These are phyloP conservation scores for Sophora flavescens DNA, from an alignment of 306 rosid genomes.

Conservation along the genomic window DNA sequence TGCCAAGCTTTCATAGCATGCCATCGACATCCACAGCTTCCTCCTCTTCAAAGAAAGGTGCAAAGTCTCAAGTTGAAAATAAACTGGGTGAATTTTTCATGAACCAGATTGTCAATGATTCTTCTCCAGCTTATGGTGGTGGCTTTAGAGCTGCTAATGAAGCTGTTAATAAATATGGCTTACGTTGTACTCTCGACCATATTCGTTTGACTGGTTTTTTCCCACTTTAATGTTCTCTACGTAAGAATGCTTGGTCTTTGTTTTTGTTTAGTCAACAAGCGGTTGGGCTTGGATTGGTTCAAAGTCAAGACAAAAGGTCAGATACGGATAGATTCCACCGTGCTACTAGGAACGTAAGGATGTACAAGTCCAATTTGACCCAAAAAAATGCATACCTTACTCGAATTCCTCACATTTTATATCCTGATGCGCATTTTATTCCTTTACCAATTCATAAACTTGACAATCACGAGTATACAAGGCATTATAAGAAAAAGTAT, in stretches of 20 bases:
- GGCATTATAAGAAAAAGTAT: not conserved
- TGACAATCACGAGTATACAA: not conserved
- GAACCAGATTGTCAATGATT: constrained; percentile 86
- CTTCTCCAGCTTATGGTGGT: constrained; percentile 94
- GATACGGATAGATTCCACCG: constrained; percentile 31
- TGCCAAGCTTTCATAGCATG: constrained; percentile 62
- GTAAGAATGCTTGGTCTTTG: constrained; percentile 19
- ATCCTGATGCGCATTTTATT: constrained; percentile 1
- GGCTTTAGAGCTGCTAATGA: constrained; percentile 92
- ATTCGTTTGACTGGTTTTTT: constrained; percentile 76
- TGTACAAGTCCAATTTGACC: constrained; percentile 46
- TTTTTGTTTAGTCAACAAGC: constrained; percentile 34
- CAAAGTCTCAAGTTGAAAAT: constrained; percentile 70
- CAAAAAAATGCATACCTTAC: constrained; percentile 39
- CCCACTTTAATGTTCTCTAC: constrained; percentile 60
- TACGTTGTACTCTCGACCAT: constrained; percentile 84
- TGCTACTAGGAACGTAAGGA: constrained; percentile 41
- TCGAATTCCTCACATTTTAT: constrained; percentile 6
- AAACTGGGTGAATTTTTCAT: constrained; percentile 90
- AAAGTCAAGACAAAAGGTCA: constrained; percentile 43
- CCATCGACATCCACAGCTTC: constrained; percentile 80
- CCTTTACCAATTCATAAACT: constrained; percentile 30
- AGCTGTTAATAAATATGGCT: constrained; percentile 82
- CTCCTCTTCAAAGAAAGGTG: constrained; percentile 86
- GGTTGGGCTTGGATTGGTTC: constrained; percentile 39